phyloP scores from a whole-genome alignment of 257 asterid genomes.

The Fraxinus pennsylvanica region DNA sequence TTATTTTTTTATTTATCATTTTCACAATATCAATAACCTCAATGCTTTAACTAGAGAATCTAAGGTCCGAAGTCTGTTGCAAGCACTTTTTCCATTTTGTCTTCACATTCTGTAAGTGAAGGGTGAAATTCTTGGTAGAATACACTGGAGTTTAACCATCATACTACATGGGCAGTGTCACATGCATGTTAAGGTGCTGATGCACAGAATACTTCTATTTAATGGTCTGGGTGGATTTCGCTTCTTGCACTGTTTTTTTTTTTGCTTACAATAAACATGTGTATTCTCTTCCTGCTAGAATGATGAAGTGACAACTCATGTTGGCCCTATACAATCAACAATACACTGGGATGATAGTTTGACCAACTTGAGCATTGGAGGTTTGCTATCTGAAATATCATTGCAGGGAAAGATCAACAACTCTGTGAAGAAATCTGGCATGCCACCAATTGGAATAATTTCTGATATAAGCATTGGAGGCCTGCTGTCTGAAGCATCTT shows the following conservation, averaged over 20 bases:
- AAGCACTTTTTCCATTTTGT: background rate
- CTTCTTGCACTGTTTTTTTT: conserved; percentile 19
- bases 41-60: background rate
- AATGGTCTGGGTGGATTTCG: conserved; percentile 10
- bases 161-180: background rate
- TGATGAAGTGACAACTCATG: conserved; percentile 37
- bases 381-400: conserved; percentile 76
- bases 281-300: conserved; percentile 45
- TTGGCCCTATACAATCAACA: conserved; percentile 30
- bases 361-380: conserved; percentile 86
- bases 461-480: conserved; percentile 53
- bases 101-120: background rate
- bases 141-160: background rate
- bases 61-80: background rate
- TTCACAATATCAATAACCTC: background rate
- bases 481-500: conserved; percentile 55
- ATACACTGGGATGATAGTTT: conserved; percentile 71
- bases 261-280: conserved; percentile 13
- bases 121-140: background rate
- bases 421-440: conserved; percentile 42
- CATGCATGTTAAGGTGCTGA: background rate
- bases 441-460: conserved; percentile 39
- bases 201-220: conserved; percentile 5
- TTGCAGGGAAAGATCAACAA: conserved; percentile 53
- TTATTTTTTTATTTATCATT: background rate